Percentiles rank a stretch among this genome's conserved stretches.
Conservation (phyloP, 192 early-diverging fungal species). For the Oehlia diaphana region DNA sequence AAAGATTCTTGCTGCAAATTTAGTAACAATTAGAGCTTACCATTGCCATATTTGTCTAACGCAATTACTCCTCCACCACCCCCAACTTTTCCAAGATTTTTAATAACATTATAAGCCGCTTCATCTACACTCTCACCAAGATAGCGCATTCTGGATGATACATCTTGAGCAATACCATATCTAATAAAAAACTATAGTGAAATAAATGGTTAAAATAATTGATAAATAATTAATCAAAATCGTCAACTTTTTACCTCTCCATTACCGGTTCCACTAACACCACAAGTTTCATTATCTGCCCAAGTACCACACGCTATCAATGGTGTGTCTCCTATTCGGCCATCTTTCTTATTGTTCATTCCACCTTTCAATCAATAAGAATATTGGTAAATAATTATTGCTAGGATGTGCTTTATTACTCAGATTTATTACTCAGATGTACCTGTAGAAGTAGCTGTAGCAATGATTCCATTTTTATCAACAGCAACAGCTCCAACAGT, state of each 20-base stretch:
- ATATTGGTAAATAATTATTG: not conserved
- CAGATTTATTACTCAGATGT: not conserved
- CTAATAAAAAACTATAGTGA: conserved; percentile 44
- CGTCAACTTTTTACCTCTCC: conserved; percentile 36
- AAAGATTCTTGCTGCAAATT: not conserved
- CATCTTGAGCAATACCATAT: conserved; percentile 38
- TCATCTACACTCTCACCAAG: conserved; percentile 35
- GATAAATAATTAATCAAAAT: no score
- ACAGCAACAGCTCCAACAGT: conserved; percentile 52
- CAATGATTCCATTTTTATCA: conserved; percentile 44
- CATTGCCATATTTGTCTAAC: conserved; percentile 39
- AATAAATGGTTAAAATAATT: not conserved
- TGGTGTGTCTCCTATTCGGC: conserved; percentile 51
- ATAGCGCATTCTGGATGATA: conserved; percentile 48
- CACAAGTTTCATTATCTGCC: conserved; percentile 46
- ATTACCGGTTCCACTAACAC: conserved; percentile 47
- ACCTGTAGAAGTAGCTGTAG: conserved; percentile 48
- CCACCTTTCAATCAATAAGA: conserved; percentile 30
- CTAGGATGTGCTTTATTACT: not conserved
- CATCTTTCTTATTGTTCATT: conserved; percentile 44
- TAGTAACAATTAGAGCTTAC: conserved; percentile 18
- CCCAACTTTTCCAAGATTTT: conserved; percentile 36
- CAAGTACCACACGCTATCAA: conserved; percentile 49
- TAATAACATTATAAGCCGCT: conserved; percentile 35
- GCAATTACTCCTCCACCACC: conserved; percentile 48